Evolutionary conservation across 495 filamentous ascomycete species (phyloP), one percentile per base, ranked within the genome.

Genomic region (Talaromyces stipitatus): DNA sequence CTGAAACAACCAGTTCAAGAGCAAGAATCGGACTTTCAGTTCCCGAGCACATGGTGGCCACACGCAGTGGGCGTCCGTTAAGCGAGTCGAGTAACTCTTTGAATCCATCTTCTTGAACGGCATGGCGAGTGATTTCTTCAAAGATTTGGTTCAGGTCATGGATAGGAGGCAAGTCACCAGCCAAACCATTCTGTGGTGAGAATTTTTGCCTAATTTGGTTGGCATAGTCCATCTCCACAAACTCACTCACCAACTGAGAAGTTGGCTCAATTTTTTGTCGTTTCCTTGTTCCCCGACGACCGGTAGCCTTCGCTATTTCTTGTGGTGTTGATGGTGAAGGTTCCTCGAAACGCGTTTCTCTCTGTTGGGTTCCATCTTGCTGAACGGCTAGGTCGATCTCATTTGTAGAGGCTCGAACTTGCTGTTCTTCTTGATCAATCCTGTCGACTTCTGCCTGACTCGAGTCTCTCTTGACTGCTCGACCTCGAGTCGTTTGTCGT

Each of bases 41-140:
- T 3, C 90, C 90, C 10, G 88, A 92, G 62, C 89, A 95, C 64
- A 91, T 81, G 0, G 90, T 95, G 1, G 78, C 89, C 22, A 92
- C 78, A 2, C 78, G 78, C 8, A 92, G 62, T 28, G 71, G 69
- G 38, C 75, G 65, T 14, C 64, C 60, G 10, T 71, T 66, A 1
- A 83, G 58, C 23, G 64, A 61, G 3, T 64, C 54, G 12, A 83
- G 52, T 26, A 76, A 67, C 2, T 67, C 43, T 0, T 52, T 61
- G 6, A 82, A 62, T 2, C 70, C 69, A 16, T 72, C 52, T 4
- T 61, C 33, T 26, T 41, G 48, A 9, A 78, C 26, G 12, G 79
- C 78, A 7, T 67, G 69, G 4, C 54, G 20, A 3, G 73, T 71
- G n/a, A 82, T 64, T 26, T 78, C 71, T 16, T 62, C 55, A 61